These are phyloP conservation scores for Secale cereale DNA, from an alignment of 176 grass and related monocot species.

Conservation along the genomic window DNA sequence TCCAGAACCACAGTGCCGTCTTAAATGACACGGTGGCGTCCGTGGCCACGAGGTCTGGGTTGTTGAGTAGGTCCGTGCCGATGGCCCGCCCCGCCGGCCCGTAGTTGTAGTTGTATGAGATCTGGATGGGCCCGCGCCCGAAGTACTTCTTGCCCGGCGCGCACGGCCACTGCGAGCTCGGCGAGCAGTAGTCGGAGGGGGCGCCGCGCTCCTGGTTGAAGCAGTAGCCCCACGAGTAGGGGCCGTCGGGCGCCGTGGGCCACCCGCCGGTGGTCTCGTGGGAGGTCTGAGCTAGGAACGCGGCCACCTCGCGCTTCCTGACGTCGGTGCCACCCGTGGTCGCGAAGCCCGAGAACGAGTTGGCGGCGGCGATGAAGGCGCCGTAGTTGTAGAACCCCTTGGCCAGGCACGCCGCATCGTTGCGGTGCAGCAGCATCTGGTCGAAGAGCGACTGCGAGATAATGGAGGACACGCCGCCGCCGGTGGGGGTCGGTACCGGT, in stretches of 20 bases:
- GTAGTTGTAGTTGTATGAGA: slow-evolving; percentile 68
- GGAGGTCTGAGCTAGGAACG: slow-evolving; percentile 67
- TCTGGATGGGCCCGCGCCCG: slow-evolving; percentile 58
- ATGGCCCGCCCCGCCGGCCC: slow-evolving; percentile 36
- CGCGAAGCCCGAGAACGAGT: slow-evolving; percentile 31
- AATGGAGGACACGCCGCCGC: slow-evolving; percentile 34
- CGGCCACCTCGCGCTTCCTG: slow-evolving; percentile 42
- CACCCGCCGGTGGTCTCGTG: slow-evolving; percentile 69
- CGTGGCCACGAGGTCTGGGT: neutral
- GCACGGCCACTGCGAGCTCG: slow-evolving; percentile 38
- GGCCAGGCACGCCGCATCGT: slow-evolving; percentile 33
- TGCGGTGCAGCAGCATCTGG: slow-evolving; percentile 46
- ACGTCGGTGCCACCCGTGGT: neutral
- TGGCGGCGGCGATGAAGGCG: slow-evolving; percentile 48
- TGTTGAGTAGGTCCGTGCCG: neutral
- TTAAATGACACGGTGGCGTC: slow-evolving; percentile 39
- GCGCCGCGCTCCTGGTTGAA: slow-evolving; percentile 18
- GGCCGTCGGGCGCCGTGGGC: slow-evolving; percentile 24
- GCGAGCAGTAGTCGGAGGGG: slow-evolving; percentile 30
- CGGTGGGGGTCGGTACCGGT: neutral
- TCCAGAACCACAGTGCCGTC: slow-evolving; percentile 69
- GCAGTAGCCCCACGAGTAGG: slow-evolving; percentile 47
- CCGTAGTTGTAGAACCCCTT: slow-evolving; percentile 51
- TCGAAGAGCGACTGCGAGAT: slow-evolving; percentile 39
- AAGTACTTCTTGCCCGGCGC: slow-evolving; percentile 41